A percentile compares a stretch with the other conserved stretches of the same genome.
Conservation (phyloP, 805 yeast species). For the Tetrapisispora iriomotensis region DNA sequence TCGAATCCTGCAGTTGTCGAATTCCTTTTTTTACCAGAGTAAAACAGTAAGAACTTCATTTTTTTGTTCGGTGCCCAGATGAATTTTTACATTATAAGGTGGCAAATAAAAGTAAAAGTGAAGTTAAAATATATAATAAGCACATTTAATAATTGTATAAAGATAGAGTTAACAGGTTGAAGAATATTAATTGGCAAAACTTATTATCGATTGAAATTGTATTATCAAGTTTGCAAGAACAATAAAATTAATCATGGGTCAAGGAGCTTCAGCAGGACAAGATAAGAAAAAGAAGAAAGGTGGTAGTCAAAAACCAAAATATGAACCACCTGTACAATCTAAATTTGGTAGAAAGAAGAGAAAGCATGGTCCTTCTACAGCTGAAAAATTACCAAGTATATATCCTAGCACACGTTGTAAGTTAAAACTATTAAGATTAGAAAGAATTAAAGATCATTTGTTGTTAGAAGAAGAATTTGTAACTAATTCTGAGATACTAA, state of each 20-base stretch:
- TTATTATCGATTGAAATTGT: too few species aligned
- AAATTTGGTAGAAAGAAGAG: conserved; percentile 87
- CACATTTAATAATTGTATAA: neutral
- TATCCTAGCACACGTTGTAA: conserved; percentile 91
- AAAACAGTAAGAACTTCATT: neutral
- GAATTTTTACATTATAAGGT: too few species aligned
- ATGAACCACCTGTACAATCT: conserved; percentile 96
- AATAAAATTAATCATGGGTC: conserved; percentile 27
- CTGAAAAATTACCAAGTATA: conserved; percentile 71
- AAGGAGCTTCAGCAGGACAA: conserved; percentile 30
- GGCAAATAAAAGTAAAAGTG: too few species aligned
- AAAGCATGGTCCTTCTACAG: conserved; percentile 82
- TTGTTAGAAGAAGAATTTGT: conserved; percentile 93
- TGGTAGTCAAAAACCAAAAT: conserved; percentile 85
- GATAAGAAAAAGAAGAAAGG: conserved; percentile 43
- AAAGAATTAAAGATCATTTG: conserved; percentile 92
- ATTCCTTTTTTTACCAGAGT: conserved; percentile 23
- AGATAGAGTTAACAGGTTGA: neutral
- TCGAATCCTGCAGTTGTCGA: conserved; percentile 62
- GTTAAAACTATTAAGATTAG: conserved; percentile 81
- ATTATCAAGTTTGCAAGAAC: too few species aligned
- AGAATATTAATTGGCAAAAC: conserved; percentile 1
- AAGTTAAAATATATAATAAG: too few species aligned
- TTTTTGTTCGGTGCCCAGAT: neutral
- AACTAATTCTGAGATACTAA: conserved; percentile 85